Evolutionary conservation across 1,139 yeast species (phyloP).

Genomic region (Scheffersomyces segobiensis): DNA sequence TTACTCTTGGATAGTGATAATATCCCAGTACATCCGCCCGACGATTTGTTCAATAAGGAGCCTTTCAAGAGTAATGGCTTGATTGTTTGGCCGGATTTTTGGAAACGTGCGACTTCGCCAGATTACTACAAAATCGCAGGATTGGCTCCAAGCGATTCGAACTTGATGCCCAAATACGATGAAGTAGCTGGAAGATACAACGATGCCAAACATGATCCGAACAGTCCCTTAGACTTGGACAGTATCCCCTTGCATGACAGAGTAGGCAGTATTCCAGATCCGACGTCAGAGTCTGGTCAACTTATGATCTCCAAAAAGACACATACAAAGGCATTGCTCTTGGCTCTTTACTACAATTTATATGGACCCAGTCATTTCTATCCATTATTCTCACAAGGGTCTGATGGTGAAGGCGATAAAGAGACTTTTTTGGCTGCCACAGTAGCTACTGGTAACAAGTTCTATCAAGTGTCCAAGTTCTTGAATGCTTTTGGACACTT

Average conservation of each 20-base stretch:
- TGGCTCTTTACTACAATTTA: constrained; percentile 75
- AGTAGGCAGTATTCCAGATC: constrained; percentile 74
- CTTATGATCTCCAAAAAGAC: constrained; percentile 63
- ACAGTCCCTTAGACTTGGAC: constrained; percentile 6
- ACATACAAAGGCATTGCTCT: constrained; percentile 63
- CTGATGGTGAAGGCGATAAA: constrained; percentile 89
- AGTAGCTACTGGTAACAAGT: constrained; percentile 56
- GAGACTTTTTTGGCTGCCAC: constrained; percentile 87
- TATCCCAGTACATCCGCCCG: constrained; percentile 61
- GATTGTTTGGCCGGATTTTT: constrained; percentile 50
- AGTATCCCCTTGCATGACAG: constrained; percentile 65
- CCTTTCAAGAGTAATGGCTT: constrained; percentile 32
- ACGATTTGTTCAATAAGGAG: constrained; percentile 26
- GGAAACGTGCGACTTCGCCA: constrained; percentile 49
- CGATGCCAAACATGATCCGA: constrained; percentile 1
- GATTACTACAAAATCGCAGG: constrained; percentile 42
- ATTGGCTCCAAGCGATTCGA: constrained; percentile 19
- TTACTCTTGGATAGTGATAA: constrained; percentile 77
- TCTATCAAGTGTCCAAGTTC: constrained; percentile 67
- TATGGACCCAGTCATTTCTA: constrained; percentile 79
- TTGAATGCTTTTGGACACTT: constrained; percentile 56
- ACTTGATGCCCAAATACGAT: constrained; percentile 33
- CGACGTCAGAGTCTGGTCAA: constrained; percentile 83
- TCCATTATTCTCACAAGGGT: constrained; percentile 82
- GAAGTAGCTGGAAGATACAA: constrained; percentile 27